Percentiles rank a stretch among this genome's conserved stretches.
Evolutionary conservation across 2,329 filamentous ascomycete species (phyloP).

Genomic region (Claviceps sorghi): DNA sequence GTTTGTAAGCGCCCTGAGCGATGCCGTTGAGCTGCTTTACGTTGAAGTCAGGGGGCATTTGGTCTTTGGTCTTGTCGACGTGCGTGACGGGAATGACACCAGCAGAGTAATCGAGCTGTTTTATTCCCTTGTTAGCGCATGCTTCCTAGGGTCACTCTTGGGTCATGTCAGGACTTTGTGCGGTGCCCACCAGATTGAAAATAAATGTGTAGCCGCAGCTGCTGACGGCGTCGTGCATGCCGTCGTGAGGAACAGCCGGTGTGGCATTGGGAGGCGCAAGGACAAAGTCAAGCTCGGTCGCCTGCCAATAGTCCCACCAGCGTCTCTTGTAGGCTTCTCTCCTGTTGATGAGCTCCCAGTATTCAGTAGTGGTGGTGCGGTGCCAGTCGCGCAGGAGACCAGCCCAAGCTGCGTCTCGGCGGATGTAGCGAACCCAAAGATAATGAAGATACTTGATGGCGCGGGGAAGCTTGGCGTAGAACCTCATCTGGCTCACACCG

Average conservation of each 20-base stretch:
- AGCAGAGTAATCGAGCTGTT: conserved; percentile 65
- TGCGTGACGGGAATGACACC: conserved; percentile 77
- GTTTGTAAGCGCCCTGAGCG: conserved; percentile 67
- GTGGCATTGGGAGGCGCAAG: conserved; percentile 80
- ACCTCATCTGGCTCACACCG: conserved; percentile 61
- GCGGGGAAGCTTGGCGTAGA: conserved; percentile 57
- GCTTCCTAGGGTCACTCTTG: neutral
- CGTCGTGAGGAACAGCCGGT: conserved; percentile 72
- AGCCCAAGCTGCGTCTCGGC: conserved; percentile 63
- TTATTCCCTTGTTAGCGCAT: neutral
- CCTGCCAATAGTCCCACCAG: conserved; percentile 80
- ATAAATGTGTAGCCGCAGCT: conserved; percentile 88
- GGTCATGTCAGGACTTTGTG: no score
- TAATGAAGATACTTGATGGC: conserved; percentile 76
- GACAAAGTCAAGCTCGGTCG: conserved; percentile 59
- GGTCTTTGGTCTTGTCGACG: conserved; percentile 56
- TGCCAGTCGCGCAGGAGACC: conserved; percentile 60
- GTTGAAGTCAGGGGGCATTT: conserved; percentile 46
- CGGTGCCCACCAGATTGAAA: conserved; percentile 59
- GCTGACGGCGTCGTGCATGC: conserved; percentile 72
- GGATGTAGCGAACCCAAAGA: conserved; percentile 75
- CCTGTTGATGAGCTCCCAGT: conserved; percentile 66
- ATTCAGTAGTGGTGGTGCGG: conserved; percentile 58
- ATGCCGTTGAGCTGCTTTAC: conserved; percentile 59
- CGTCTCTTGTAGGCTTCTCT: conserved; percentile 62